A percentile compares a stretch with the other conserved stretches of the same genome.
phyloP scores from a whole-genome alignment of 2,329 filamentous ascomycete species.

The Curvularia hawaiiensis region DNA sequence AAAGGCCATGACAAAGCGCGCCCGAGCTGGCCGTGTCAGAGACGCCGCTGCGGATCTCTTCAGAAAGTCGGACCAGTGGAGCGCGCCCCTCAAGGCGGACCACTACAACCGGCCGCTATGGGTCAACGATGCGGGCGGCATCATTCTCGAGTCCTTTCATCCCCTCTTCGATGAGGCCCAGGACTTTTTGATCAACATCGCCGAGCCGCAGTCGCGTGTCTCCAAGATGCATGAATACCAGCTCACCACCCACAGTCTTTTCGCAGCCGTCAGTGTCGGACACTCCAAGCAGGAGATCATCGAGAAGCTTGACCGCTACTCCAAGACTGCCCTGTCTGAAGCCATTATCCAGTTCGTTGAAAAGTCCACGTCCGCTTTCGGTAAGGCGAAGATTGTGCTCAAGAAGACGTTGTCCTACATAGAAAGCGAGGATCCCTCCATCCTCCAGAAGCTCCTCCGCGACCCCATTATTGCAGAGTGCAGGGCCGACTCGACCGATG shows the following conservation, averaged over 20 bases:
- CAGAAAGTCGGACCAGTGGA: slow-evolving; percentile 77
- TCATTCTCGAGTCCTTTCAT: slow-evolving; percentile 94
- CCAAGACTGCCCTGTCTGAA: slow-evolving; percentile 86
- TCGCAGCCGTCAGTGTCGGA: slow-evolving; percentile 95
- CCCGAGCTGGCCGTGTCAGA: slow-evolving; percentile 26
- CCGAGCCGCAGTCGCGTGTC: slow-evolving; percentile 88
- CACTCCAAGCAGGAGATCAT: slow-evolving; percentile 89
- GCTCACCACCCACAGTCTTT: slow-evolving; percentile 89
- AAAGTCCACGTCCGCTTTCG: slow-evolving; percentile 85
- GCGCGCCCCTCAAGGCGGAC: slow-evolving; percentile 81
- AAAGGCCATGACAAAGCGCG: slow-evolving; percentile 41
- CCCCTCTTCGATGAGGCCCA: slow-evolving; percentile 85
- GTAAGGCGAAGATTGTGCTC: slow-evolving; percentile 92
- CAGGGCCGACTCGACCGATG: slow-evolving; percentile 73
- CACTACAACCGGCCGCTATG: slow-evolving; percentile 89
- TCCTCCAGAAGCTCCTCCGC: slow-evolving; percentile 84
- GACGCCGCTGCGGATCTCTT: slow-evolving; percentile 63
- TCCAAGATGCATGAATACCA: slow-evolving; percentile 93
- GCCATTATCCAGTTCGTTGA: slow-evolving; percentile 80
- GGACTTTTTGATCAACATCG: slow-evolving; percentile 94
- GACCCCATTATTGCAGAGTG: slow-evolving; percentile 82
- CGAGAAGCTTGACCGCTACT: slow-evolving; percentile 82
- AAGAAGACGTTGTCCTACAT: slow-evolving; percentile 95
- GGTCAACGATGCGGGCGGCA: slow-evolving; percentile 86
- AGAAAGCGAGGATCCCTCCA: slow-evolving; percentile 85